Conservation (phyloP, 1,284 basidiomycete genomes). For the Tylopilus orsonianus region DNA sequence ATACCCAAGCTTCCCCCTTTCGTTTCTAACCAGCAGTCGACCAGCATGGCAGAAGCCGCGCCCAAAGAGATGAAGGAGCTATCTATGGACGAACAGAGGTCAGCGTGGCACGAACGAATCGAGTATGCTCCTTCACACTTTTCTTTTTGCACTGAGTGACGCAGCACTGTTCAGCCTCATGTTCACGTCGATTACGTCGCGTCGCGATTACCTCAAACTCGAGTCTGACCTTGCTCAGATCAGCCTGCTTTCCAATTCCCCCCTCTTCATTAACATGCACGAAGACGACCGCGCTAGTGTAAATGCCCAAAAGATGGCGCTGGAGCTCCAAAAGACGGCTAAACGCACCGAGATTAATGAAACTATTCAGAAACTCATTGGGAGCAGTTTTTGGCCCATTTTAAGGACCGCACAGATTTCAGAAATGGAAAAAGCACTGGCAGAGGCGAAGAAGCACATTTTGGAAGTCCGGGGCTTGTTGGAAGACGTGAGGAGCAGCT, state of each 20-base stretch:
- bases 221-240: constrained; percentile 32
- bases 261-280: constrained; percentile 14
- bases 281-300: constrained; percentile 19
- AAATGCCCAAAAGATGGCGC: constrained; percentile 13
- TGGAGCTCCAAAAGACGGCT: constrained; percentile 24
- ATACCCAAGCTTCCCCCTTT: constrained; percentile 26
- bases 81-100: constrained; percentile 32
- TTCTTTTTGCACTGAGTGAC: constrained; percentile 1
- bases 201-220: constrained; percentile 31
- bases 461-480: constrained; percentile 27
- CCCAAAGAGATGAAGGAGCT: constrained; percentile 16
- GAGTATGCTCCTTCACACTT: constrained; percentile 24
- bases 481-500: constrained; percentile 27
- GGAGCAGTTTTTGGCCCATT: constrained; percentile 32
- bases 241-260: constrained; percentile 20
- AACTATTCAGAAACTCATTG: constrained; percentile 25
- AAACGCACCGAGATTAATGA: constrained; percentile 35
- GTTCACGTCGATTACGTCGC: constrained; percentile 32
- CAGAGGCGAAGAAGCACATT: constrained; percentile 29
- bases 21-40: constrained; percentile 9
- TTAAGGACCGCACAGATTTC: constrained; percentile 26
- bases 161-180: constrained; percentile 28
- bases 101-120: constrained; percentile 34
- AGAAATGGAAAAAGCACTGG: constrained; percentile 26
- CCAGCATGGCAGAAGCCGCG: not conserved